These are phyloP conservation scores for Neurospora sp. DNA, from an alignment of 495 filamentous ascomycete species.

Conservation along the genomic window DNA sequence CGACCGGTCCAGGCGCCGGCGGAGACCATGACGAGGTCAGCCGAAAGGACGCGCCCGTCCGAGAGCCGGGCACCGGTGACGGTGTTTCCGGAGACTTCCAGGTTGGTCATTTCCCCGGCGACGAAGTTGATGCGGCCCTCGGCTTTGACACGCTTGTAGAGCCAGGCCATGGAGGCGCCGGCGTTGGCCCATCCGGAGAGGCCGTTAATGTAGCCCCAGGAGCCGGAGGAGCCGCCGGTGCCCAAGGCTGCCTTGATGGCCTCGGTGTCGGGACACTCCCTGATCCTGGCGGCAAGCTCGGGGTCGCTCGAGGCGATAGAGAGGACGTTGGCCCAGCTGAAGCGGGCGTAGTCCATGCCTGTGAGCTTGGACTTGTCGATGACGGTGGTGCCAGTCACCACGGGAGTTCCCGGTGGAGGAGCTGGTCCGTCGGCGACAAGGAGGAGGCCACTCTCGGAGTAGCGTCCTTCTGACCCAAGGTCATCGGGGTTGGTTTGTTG, in stretches of 20 bases:
- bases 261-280: slow-evolving; percentile 38
- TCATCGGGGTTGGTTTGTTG: slow-evolving; percentile 36
- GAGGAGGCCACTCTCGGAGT: slow-evolving; percentile 65
- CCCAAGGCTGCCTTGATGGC: slow-evolving; percentile 39
- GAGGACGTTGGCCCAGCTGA: slow-evolving; percentile 55
- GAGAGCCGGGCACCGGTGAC: slow-evolving; percentile 46
- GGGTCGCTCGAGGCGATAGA: slow-evolving; percentile 25
- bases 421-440: slow-evolving; percentile 44
- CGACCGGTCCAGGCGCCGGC: slow-evolving; percentile 76
- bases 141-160: slow-evolving; percentile 41
- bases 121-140: slow-evolving; percentile 54
- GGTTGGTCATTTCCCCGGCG: slow-evolving; percentile 47
- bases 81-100: slow-evolving; percentile 32
- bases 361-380: slow-evolving; percentile 29
- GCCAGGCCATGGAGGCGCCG: slow-evolving; percentile 55
- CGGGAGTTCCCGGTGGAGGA: neutral
- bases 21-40: slow-evolving; percentile 69
- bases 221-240: slow-evolving; percentile 42
- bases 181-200: slow-evolving; percentile 80
- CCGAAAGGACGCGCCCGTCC: slow-evolving; percentile 43
- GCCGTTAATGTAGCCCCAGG: slow-evolving; percentile 73
- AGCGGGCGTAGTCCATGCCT: slow-evolving; percentile 53
- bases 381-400: slow-evolving; percentile 13
- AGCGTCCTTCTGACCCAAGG: slow-evolving; percentile 55
- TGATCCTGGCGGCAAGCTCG: slow-evolving; percentile 37